Base-by-base conservation (phyloP, 1,139 yeast species). In the Lodderomyces orthopsilosis region DNA sequence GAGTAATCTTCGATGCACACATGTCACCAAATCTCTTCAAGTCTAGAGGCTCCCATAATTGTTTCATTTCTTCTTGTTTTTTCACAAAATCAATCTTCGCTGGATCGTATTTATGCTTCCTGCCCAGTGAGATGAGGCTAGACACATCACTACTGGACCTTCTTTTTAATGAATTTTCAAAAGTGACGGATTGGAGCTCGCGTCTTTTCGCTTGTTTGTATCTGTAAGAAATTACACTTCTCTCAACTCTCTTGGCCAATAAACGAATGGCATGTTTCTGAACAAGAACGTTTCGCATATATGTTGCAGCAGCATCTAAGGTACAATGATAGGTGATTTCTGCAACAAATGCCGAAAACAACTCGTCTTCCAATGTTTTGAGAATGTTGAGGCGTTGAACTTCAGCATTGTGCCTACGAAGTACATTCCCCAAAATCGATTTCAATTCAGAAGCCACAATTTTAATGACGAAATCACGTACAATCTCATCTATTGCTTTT, bases 291-390 rank as follows among this genome's bases (percentile, higher is more conserved):
- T 58, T 51, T 41, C 65, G 58, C 37, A 62, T 53, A 1, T 50
- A 32, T 14, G 63, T 70, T 0, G 87, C 83, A 35, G 64, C 56
- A 0, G 70, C 54, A 32, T 77, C 74, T 35, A 75, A 54, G 0
- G 68, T 55, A 2, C 67, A 58, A 28, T 76, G 61, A 49, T 70
- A 77, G 0, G 77, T 55, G 32, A 74, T 62, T 51, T 85, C 91
- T 33, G 75, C 70, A 38, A 86, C 52, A 53, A 86, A 83, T 1
- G 89, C 86, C 10, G 62, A 57, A 48, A 70, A 84, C 1, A 85
- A 58, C 35, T 80, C 83, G 1, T 58, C 56, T 1, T 82, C 55
- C 13, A 82, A 61, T 0, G 64, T 49, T 0, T 67, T 57, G 1
- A 82, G 58, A 0, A 74, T 49, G 4, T 51, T 43, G 2, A 50